phyloP scores from a whole-genome alignment of 2,329 filamentous ascomycete genomes.

The Aureobasidium vineae region DNA sequence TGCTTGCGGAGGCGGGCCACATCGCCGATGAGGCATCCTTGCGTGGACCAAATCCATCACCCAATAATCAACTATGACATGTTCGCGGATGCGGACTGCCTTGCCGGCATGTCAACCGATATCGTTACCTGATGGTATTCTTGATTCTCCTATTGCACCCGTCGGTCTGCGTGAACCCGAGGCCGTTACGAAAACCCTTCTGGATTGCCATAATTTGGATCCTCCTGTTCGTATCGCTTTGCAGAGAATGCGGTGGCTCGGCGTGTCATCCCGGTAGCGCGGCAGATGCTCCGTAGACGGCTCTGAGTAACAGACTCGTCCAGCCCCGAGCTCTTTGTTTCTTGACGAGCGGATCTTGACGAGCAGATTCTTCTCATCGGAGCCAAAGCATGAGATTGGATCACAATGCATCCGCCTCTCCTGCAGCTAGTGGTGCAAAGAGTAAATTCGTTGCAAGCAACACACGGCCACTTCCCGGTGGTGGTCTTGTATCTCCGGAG shows the following conservation, averaged over 20 bases:
- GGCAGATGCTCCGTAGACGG: neutral
- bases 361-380: neutral
- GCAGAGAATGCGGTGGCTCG: neutral
- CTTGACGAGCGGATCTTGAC: neutral
- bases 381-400: neutral
- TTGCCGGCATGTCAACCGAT: neutral
- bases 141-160: neutral
- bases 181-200: neutral
- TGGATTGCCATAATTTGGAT: neutral
- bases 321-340: neutral
- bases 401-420: neutral
- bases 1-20: neutral
- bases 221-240: neutral
- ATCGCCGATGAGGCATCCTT: neutral
- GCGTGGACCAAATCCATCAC: neutral
- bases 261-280: neutral
- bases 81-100: neutral
- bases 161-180: neutral
- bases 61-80: neutral
- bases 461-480: too few relatives aligned
- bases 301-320: neutral
- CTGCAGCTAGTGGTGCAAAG: neutral
- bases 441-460: neutral
- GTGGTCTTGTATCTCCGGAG: neutral
- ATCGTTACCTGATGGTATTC: neutral